Evolutionary conservation across 2,329 filamentous ascomycete species (phyloP).

Genomic region (Polytolypa hystricis): DNA sequence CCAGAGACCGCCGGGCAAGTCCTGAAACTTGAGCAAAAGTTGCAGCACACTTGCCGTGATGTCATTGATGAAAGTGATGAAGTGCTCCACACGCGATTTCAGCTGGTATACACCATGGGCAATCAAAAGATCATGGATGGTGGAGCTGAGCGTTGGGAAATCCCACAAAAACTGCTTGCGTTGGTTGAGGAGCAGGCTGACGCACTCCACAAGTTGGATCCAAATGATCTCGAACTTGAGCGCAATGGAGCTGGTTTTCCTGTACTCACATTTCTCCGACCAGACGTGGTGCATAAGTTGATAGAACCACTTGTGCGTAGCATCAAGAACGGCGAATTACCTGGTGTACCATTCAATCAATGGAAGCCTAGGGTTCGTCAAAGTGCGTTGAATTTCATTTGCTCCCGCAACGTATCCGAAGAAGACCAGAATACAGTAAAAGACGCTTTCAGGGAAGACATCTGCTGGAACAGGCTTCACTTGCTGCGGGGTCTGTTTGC

Average conservation of each 20-base stretch:
- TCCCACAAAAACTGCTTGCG: conserved; percentile 38
- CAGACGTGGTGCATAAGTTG: conserved; percentile 8
- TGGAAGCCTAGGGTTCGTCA: conserved; percentile 9
- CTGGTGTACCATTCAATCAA: conserved; percentile 14
- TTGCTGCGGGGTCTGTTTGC: conserved; percentile 37
- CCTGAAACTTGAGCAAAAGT: conserved; percentile 31
- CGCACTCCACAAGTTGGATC: conserved; percentile 4
- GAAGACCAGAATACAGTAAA: background rate
- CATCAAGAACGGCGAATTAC: conserved; percentile 11
- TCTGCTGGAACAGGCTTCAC: conserved; percentile 7
- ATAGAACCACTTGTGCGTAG: conserved; percentile 8
- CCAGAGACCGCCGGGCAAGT: background rate
- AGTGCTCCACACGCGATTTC: conserved; percentile 49
- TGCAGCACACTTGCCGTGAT: conserved; percentile 39
- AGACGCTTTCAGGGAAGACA: background rate
- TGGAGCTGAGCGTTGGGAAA: conserved; percentile 42
- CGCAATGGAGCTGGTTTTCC: conserved; percentile 10
- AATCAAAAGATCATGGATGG: conserved; percentile 38
- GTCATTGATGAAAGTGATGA: conserved; percentile 58
- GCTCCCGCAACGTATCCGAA: background rate
- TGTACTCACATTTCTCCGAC: conserved; percentile 14
- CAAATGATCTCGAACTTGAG: conserved; percentile 11
- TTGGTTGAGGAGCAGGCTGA: conserved; percentile 8
- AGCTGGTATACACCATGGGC: conserved; percentile 54
- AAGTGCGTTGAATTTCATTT: conserved; percentile 12